Base-by-base conservation (phyloP, 352 stramenopile genomes). In the Pythium folliculosum region DNA sequence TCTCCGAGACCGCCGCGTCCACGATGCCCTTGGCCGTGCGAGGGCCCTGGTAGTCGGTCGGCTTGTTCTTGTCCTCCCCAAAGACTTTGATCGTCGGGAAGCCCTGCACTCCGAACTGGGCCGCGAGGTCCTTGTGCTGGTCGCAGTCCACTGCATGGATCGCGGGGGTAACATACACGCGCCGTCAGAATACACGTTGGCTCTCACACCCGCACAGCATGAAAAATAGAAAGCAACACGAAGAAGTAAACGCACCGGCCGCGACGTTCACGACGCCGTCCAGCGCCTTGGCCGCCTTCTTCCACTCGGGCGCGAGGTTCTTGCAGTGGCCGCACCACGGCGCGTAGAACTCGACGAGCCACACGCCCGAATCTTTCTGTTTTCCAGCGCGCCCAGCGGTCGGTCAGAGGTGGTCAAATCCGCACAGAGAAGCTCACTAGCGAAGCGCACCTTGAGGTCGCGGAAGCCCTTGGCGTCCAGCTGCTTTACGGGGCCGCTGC, bases 71-170 rank as follows among this genome's bases (percentile, higher is more conserved):
- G 78, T 95, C 75, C 6, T 84, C 84, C 38, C 83, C 84, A 70
- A 98, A 98, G 48, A 97, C 79, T 71, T 97, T 98, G 72, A 98
- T 98, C 10, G 94, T 98, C 19, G 95, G 95, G 71, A 96, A 98
- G 19, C 94, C 94, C 66, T 93, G 74, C 23, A 98, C 88, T 25
- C 77, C 88, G 69, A 95, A 98, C 68, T 96, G 74, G 35, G 80
- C 79, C 22, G 94, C 90, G 14, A 98, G 77, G 1, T 84, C 72
- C 68, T 93, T 82, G 70, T 97, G 80, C 63, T 94, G 69, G 44
- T 95, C 75, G 40, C 83, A 94, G 60, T 96, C 86, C 35, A 96
- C 82, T 76, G 50, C 38, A 32, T 32, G 5, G 27, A 32, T 32
- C 2, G 2, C 35, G 35, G 1, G 8, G 10, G 8, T 40, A 10